Evolutionary conservation across 2,329 filamentous ascomycete species (phyloP).

Genomic region (Paradendryphiella salina): DNA sequence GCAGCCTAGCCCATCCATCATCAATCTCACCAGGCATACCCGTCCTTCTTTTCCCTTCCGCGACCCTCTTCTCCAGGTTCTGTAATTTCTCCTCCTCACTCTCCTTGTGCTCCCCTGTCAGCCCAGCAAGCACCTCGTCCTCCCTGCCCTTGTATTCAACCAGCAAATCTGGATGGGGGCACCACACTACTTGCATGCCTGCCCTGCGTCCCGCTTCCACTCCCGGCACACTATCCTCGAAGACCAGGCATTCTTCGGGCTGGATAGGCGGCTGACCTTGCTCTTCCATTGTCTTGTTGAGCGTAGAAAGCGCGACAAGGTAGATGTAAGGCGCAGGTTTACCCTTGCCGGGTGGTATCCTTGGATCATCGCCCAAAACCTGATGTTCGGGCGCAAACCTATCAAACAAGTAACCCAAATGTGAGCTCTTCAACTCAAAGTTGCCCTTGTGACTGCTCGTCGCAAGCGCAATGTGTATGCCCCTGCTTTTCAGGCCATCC

Average conservation of each 20-base stretch:
- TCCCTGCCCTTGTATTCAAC: slow-evolving; percentile 76
- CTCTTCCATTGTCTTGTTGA: slow-evolving; percentile 73
- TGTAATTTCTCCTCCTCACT: slow-evolving; percentile 50
- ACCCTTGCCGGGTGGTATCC: slow-evolving; percentile 77
- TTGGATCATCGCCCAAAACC: slow-evolving; percentile 81
- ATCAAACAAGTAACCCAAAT: slow-evolving; percentile 57
- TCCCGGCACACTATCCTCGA: slow-evolving; percentile 92
- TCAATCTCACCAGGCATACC: slow-evolving; percentile 59
- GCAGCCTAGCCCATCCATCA: slow-evolving; percentile 63
- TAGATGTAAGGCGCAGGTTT: slow-evolving; percentile 97
- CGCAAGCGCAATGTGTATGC: slow-evolving; percentile 80
- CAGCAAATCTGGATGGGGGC: slow-evolving; percentile 77
- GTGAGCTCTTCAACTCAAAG: slow-evolving; percentile 73
- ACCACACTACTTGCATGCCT: slow-evolving; percentile 94
- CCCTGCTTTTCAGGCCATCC: slow-evolving; percentile 58
- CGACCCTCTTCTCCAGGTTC: slow-evolving; percentile 44
- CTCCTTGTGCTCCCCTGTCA: slow-evolving; percentile 70
- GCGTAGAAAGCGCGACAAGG: slow-evolving; percentile 77
- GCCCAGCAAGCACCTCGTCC: slow-evolving; percentile 78
- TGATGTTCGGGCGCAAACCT: slow-evolving; percentile 73
- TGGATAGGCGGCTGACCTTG: slow-evolving; percentile 64
- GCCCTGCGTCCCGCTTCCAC: slow-evolving; percentile 88
- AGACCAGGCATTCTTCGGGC: slow-evolving; percentile 90
- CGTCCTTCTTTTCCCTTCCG: slow-evolving; percentile 45
- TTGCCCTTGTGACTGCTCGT: slow-evolving; percentile 75